Conservation (phyloP, 345 rosid genomes). For the Zanthoxylum bungeanum region DNA sequence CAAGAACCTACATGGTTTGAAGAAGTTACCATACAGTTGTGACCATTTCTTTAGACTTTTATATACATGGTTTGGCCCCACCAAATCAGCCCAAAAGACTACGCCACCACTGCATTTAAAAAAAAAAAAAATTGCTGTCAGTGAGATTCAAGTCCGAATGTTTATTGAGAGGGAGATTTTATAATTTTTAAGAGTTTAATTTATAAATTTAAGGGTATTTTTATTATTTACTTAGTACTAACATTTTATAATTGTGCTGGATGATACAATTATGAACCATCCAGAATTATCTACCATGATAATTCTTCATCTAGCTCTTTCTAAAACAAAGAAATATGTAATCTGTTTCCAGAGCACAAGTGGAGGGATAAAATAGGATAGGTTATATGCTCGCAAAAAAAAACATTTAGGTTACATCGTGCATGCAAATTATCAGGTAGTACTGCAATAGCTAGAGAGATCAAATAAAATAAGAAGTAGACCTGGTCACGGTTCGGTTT, state of each 20-base stretch:
- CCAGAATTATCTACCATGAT: not conserved
- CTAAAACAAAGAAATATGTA: not conserved
- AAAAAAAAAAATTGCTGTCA: not conserved
- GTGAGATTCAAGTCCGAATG: not conserved
- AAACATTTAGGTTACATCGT: not conserved
- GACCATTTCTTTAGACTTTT: constrained; percentile 71
- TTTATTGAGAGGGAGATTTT: too few relatives aligned
- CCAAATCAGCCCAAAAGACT: constrained; percentile 83
- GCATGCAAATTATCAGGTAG: not conserved
- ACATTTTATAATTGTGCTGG: too few relatives aligned
- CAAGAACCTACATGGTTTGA: constrained; percentile 70
- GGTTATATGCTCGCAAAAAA: not conserved
- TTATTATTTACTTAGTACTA: too few relatives aligned
- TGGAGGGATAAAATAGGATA: not conserved
- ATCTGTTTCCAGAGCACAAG: not conserved
- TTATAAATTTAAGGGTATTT: too few relatives aligned
- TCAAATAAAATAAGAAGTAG: too few relatives aligned
- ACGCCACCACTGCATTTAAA: constrained; percentile 85
- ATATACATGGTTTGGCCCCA: constrained; percentile 63
- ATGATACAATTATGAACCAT: not conserved
- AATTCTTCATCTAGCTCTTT: not conserved
- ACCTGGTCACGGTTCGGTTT: too few relatives aligned
- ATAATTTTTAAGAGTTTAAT: too few relatives aligned
- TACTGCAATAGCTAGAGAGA: not conserved
- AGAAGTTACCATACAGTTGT: constrained; percentile 61